Conservation (phyloP, 2,329 filamentous ascomycete species). For the Aspergillus vadensis region DNA sequence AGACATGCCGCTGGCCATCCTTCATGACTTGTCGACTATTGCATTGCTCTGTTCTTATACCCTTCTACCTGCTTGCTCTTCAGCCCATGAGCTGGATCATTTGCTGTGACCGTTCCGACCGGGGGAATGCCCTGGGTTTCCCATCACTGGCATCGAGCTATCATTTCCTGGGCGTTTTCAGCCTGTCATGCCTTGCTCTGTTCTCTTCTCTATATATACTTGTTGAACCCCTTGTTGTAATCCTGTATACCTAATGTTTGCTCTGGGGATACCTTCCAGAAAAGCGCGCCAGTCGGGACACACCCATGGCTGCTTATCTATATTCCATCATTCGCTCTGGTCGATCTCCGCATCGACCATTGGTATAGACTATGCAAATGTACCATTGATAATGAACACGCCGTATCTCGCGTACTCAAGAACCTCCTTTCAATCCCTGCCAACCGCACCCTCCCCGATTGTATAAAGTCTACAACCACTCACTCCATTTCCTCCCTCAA, state of each 20-base stretch:
- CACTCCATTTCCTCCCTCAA: not conserved
- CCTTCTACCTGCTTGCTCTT: conserved; percentile 14
- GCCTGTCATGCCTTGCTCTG: conserved; percentile 10
- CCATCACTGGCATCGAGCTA: not conserved
- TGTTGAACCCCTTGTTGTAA: conserved; percentile 12
- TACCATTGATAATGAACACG: not conserved
- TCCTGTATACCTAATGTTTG: conserved; percentile 19
- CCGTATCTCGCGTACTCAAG: not conserved
- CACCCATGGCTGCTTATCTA: not conserved
- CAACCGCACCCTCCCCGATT: not conserved
- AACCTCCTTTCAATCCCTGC: not conserved
- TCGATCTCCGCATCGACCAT: not conserved
- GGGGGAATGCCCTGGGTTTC: not conserved
- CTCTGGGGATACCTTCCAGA: conserved; percentile 1
- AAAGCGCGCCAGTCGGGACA: conserved; percentile 6
- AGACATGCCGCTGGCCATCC: conserved; percentile 13
- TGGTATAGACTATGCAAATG: conserved; percentile 5
- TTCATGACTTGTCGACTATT: conserved; percentile 6
- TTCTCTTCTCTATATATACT: conserved; percentile 27
- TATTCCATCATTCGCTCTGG: not conserved
- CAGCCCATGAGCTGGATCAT: not conserved
- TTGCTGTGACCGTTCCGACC: not conserved
- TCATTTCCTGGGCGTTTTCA: conserved; percentile 17
- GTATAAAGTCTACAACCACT: not conserved
- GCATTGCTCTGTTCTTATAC: conserved; percentile 20